Evolutionary conservation across 2,329 filamentous ascomycete species (phyloP), one percentile per base, ranked within the genome.

Genomic region (Metarhizium sp.): DNA sequence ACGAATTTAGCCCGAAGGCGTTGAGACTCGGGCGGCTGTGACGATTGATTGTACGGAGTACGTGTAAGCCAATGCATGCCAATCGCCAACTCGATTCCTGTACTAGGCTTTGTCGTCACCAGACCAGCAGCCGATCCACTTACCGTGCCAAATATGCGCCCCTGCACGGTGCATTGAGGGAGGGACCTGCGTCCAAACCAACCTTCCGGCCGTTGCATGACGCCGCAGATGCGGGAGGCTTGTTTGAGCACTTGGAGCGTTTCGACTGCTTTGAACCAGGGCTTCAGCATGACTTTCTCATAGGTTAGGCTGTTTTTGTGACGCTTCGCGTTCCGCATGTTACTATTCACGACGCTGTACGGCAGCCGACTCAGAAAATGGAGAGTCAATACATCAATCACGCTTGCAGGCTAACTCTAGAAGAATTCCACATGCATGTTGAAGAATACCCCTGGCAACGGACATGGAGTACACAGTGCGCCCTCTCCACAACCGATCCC

Each of bases 41-140:
- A 47, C 51, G 52, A 47, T 50, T 51, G 55, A 47, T 50, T 51
- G 55, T 57, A 20, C 20, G 2, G 20, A 20, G 20, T 20, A 55
- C 56, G 48, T 59, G 55, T 52, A 59, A 48, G 45, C 20, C 45
- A 29, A n/a, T 25, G 16, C 45, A 57, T 45, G 49, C 45, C 52
- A 50, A 55, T 36, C 51, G 47, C 36, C 55, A 36, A 13, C 40
- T 51, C 40, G 20, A 51, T 25, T 18, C 32, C 20, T 32, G 32
- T 52, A 40, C 51, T 34, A 48, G 56, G 46, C 56, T 53, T 51
- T 38, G 32, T 54, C 54, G 56, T 58, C 56, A 58, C 54, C 56
- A 56, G 48, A 46, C 55, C 50, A 47, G 47, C 29, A 38, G 32
- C 40, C 49, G 51, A 51, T 58, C 58, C 57, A 50, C 54, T 38